Evolutionary conservation across 108 stramenopile species (phyloP), one percentile per base, ranked within the genome.

Genomic region (Aurantiochytrium sp.): DNA sequence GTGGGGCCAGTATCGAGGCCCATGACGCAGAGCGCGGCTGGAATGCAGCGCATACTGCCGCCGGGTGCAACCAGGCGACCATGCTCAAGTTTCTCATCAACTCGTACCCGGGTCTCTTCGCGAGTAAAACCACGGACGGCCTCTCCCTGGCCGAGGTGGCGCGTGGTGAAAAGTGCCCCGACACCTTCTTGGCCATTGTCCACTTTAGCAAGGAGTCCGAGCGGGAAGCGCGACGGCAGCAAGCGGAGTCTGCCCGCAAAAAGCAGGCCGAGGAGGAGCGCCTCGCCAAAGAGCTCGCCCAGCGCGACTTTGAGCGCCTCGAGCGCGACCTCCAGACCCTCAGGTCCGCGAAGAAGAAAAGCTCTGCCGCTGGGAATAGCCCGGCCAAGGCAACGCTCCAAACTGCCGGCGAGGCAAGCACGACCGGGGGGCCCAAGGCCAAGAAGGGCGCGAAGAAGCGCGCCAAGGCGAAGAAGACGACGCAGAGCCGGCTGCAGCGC

Each of bases 191-290:
- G n/a, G 73, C 73, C 73, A 48, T 41, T 30, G 12, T 48, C 8
- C 42, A 81, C n/a, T 27, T 81, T 3, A 41, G 32, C 39, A 81
- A 81, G 27, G 45, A 48, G 45, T 48, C 45, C 73, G 73, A 81
- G 24, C 50, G 32, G 45, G 73, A 81, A 42, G 45, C 39, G 8
- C 73, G 73, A 1, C 21, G 45, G 12, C 39, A 48, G 17, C 42
- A 81, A 81, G 73, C 73, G 42, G 73, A 81, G 73, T 0, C 73
- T 3, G 73, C 73, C 42, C 73, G 73, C 73, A 81, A 48, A 81
- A 81, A 81, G 45, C 73, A 81, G 45, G 73, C 39, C 73, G 36
- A 81, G 19, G 73, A 48, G 12, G 39, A 48, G 42, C 73, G 59
- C 15, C 27, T 30, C 32, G 59, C 59, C 27, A 65, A 65, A 27